A percentile compares a stretch with the other conserved stretches of the same genome.
phyloP scores from a whole-genome alignment of 169 alveolate genomes.

The Eimeria praecox region DNA sequence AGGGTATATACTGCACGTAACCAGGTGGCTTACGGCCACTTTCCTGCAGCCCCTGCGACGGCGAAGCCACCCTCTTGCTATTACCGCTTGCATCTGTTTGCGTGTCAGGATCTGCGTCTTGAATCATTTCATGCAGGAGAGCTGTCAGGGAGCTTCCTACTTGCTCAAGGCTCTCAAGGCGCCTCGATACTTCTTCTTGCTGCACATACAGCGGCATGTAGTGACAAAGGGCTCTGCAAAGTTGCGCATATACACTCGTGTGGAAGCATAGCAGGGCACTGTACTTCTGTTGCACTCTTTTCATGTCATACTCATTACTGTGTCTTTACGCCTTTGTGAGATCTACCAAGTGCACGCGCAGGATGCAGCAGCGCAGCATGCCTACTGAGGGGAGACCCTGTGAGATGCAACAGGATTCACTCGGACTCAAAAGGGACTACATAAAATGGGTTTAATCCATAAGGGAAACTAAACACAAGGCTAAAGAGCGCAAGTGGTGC shows the following conservation, averaged over 20 bases:
- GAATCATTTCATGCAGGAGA: not conserved
- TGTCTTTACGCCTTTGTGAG: no score
- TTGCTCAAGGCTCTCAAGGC: conserved; percentile 50
- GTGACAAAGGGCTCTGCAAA: not conserved
- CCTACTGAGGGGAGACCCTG: no score
- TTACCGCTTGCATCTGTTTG: not conserved
- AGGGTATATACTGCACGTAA: not conserved
- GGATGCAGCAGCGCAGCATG: no score
- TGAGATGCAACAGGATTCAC: no score
- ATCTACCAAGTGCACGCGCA: no score
- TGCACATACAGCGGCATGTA: not conserved
- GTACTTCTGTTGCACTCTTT: no score
- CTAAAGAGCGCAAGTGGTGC: no score
- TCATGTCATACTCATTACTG: no score
- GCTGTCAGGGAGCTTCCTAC: not conserved
- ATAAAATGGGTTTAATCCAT: no score
- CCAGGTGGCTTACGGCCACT: conserved; percentile 5
- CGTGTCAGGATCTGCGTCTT: not conserved
- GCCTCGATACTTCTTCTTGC: conserved; percentile 47
- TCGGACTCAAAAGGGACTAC: no score
- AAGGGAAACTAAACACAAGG: no score
- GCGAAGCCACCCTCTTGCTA: not conserved
- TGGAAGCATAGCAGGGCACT: no score
- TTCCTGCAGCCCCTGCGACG: not conserved
- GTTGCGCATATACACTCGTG: not conserved